Evolutionary conservation across 2,329 filamentous ascomycete genomes (phyloP).

Genomic region (Xylaria sp.): DNA sequence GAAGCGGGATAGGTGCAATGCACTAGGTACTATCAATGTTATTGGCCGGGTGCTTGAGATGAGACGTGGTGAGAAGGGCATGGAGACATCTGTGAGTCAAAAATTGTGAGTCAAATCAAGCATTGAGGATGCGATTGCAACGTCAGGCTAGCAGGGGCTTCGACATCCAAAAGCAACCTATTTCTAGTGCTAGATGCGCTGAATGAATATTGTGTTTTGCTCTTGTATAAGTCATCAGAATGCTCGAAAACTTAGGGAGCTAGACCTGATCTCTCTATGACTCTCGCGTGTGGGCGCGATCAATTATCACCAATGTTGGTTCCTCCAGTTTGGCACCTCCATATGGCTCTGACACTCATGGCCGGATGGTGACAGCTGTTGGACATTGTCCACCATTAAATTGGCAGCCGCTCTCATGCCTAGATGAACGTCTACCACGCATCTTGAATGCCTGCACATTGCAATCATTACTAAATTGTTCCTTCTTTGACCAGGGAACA

Average conservation of each 20-base stretch:
- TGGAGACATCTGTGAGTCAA: slow-evolving; percentile 22
- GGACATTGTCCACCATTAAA: too few species aligned
- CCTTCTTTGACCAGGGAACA: too few species aligned
- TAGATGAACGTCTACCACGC: too few species aligned
- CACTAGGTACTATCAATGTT: not conserved
- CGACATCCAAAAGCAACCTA: not conserved
- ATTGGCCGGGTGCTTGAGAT: slow-evolving; percentile 1
- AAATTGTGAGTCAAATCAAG: slow-evolving; percentile 13
- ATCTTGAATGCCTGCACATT: too few species aligned
- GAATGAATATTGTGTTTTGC: not conserved
- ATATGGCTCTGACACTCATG: too few species aligned
- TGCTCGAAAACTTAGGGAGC: not conserved
- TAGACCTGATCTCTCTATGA: not conserved
- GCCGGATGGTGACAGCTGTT: too few species aligned
- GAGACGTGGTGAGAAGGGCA: slow-evolving; percentile 1
- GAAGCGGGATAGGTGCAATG: not conserved
- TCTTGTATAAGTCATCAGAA: not conserved
- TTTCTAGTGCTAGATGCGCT: not conserved
- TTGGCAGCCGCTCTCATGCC: too few species aligned
- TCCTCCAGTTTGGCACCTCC: too few species aligned
- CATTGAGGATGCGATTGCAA: not conserved
- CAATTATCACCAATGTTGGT: too few species aligned
- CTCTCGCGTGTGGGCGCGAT: not conserved
- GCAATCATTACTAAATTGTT: too few species aligned
- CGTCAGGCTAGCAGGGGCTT: not conserved